Percentiles rank a stretch among this genome's conserved stretches.
Conservation (phyloP, 1,284 basidiomycete species). For the Abortiporus biennis region DNA sequence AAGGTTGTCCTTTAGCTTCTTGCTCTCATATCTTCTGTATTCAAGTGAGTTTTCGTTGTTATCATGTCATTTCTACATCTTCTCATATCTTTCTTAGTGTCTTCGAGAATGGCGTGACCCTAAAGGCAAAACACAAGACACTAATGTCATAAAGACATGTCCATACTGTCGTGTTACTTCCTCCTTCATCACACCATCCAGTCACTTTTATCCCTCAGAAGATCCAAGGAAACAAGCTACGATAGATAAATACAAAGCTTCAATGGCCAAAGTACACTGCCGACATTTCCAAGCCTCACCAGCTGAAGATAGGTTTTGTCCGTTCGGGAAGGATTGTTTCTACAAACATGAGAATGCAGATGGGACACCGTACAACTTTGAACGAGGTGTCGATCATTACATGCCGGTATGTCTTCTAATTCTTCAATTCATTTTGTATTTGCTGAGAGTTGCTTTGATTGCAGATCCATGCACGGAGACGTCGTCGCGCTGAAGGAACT, state of each 20-base stretch:
- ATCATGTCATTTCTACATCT: slow-evolving; percentile 3
- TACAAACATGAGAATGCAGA: slow-evolving; percentile 64
- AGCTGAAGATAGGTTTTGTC: slow-evolving; percentile 46
- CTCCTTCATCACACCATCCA: slow-evolving; percentile 64
- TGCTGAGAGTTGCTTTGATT: too few species aligned
- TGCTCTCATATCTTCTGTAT: slow-evolving; percentile 74
- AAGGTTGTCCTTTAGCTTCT: slow-evolving; percentile 34
- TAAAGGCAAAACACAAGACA: slow-evolving; percentile 45
- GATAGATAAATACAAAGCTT: slow-evolving; percentile 57
- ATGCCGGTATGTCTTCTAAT: slow-evolving; percentile 34
- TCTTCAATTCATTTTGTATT: not conserved
- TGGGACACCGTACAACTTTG: slow-evolving; percentile 53
- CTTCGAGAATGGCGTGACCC: slow-evolving; percentile 68
- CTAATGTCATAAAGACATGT: slow-evolving; percentile 63
- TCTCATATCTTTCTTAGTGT: slow-evolving; percentile 37
- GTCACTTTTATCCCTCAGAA: slow-evolving; percentile 50
- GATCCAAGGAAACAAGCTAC: slow-evolving; percentile 43
- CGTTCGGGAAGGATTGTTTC: slow-evolving; percentile 73
- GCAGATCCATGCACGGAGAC: slow-evolving; percentile 3
- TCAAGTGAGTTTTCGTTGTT: slow-evolving; percentile 31
- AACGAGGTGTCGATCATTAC: slow-evolving; percentile 44
- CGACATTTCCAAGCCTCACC: slow-evolving; percentile 56
- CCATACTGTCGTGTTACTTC: slow-evolving; percentile 65
- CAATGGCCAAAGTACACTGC: slow-evolving; percentile 40
- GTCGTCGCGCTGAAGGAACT: slow-evolving; percentile 1